A percentile compares a stretch with the other conserved stretches of the same genome.
Evolutionary conservation across 2,329 filamentous ascomycete genomes (phyloP).

Genomic region (Aspergillus uvarum): DNA sequence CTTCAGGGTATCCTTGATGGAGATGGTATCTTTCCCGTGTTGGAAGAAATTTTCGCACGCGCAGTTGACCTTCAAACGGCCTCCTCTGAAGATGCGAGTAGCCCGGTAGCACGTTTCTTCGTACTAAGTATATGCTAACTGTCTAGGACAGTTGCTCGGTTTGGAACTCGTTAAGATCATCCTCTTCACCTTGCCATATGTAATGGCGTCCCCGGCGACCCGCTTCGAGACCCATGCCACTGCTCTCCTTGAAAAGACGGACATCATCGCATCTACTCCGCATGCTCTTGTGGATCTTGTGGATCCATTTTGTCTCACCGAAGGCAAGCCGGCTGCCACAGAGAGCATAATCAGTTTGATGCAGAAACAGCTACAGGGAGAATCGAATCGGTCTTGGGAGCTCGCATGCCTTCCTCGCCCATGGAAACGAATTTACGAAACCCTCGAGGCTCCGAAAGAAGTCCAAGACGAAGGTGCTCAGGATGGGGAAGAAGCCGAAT

Average conservation of each 20-base stretch:
- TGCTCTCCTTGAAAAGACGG: slow-evolving; percentile 86
- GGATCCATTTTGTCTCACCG: slow-evolving; percentile 71
- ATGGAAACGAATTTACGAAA: slow-evolving; percentile 42
- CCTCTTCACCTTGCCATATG: slow-evolving; percentile 87
- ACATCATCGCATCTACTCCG: slow-evolving; percentile 86
- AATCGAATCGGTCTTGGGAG: slow-evolving; percentile 73
- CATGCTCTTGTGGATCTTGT: slow-evolving; percentile 82
- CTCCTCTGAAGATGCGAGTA: slow-evolving; percentile 83
- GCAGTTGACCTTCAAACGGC: slow-evolving; percentile 93
- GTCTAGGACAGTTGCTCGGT: slow-evolving; percentile 53
- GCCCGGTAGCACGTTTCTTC: background rate
- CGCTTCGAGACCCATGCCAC: slow-evolving; percentile 71
- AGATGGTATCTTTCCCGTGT: slow-evolving; percentile 78
- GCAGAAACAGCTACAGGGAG: slow-evolving; percentile 79
- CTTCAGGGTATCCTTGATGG: slow-evolving; percentile 77
- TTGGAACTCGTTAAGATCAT: slow-evolving; percentile 96
- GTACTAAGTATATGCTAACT: slow-evolving; percentile 15
- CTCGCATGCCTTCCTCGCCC: slow-evolving; percentile 63
- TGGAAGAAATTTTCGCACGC: slow-evolving; percentile 86
- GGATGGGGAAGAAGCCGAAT: background rate
- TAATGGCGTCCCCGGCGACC: slow-evolving; percentile 70
- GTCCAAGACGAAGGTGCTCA: slow-evolving; percentile 41
- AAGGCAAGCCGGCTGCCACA: slow-evolving; percentile 60
- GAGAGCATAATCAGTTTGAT: slow-evolving; percentile 77
- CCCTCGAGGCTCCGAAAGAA: slow-evolving; percentile 44